Base-by-base conservation (phyloP, 805 yeast species). In the Wickerhamomyces sydowiorum region DNA sequence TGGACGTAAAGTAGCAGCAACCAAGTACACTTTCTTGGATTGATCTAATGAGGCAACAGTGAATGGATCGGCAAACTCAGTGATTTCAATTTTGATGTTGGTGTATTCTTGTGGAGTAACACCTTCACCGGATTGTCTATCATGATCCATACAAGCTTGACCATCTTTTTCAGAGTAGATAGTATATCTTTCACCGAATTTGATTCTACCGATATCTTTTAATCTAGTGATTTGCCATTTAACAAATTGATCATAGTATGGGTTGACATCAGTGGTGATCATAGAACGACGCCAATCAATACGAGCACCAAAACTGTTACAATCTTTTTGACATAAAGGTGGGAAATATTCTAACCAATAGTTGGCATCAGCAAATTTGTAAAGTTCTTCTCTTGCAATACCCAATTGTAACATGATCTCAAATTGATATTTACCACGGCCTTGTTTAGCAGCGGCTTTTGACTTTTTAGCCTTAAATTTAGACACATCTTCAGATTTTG, bases 141-240 rank as follows among this genome's bases (percentile, higher is more conserved):
- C 99, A 66, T 93, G 99, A 67, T 93, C 99, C 91, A 93, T 90
- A 75, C 99, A 93, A 31, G 99, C 95, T 73, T 93, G 99, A 51
- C 97, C 97, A 67, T 93, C 99, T 69, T 86, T 91, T 62, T 89
- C 96, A 33, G 98, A 90, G 70, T 87, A 93, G 58, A 93, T 87
- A 52, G 99, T 93, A 73, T 89, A 87, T 70, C 99, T 83, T 72
- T 91, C 95, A 66, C 99, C 99, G 55, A 93, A 93, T 72, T 91
- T 93, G 70, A 93, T 89, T 69, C 88, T 91, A 50, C 91, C 96
- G 45, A 75, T 68, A 37, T 78, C 89, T 70, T 80, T 86, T 64
- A 93, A 79, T 61, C 82, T 73, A 67, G 82, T 87, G 80, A 93
- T 86, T 67, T 89, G 96, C 99, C 99, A 93, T 72, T 91, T 80